phyloP scores from a whole-genome alignment of 73 alveolate species.

The Paramecium tetraurelia region DNA sequence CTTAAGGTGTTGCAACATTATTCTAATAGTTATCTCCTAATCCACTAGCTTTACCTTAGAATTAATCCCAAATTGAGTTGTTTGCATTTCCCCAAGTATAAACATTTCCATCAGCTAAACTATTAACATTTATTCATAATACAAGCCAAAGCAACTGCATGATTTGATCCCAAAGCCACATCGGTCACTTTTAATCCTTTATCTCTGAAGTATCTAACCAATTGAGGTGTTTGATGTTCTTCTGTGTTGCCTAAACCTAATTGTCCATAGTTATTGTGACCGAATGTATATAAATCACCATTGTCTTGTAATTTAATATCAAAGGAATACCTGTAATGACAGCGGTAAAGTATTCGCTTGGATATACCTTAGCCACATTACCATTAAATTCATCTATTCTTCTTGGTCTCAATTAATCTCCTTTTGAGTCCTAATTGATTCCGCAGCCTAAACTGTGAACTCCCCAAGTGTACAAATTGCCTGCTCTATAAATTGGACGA shows the following conservation, averaged over 20 bases:
- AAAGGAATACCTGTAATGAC: conserved; percentile 19
- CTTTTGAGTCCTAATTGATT: neutral
- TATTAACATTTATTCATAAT: neutral
- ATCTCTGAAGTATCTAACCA: neutral
- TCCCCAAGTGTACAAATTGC: conserved; percentile 45
- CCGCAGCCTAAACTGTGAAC: conserved; percentile 36
- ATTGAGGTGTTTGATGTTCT: neutral
- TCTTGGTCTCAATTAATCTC: conserved; percentile 43
- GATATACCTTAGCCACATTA: conserved; percentile 6
- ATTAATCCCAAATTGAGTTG: neutral
- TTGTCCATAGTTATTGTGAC: conserved; percentile 16
- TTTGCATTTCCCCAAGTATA: conserved; percentile 35
- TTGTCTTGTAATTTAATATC: neutral
- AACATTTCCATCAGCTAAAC: conserved; percentile 47
- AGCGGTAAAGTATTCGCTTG: neutral
- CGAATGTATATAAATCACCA: conserved; percentile 39
- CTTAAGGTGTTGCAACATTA: neutral
- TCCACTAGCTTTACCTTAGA: neutral
- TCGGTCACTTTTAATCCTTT: neutral
- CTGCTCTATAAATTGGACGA: neutral
- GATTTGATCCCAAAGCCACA: conserved; percentile 32
- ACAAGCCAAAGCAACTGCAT: conserved; percentile 31
- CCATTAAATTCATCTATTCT: conserved; percentile 11
- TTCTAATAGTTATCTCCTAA: conserved; percentile 5
- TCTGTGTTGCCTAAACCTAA: conserved; percentile 24